Evolutionary conservation across 371 early-diverging fungal genomes (phyloP), one percentile per base, ranked within the genome.

Genomic region (Actinomortierella wolfii): DNA sequence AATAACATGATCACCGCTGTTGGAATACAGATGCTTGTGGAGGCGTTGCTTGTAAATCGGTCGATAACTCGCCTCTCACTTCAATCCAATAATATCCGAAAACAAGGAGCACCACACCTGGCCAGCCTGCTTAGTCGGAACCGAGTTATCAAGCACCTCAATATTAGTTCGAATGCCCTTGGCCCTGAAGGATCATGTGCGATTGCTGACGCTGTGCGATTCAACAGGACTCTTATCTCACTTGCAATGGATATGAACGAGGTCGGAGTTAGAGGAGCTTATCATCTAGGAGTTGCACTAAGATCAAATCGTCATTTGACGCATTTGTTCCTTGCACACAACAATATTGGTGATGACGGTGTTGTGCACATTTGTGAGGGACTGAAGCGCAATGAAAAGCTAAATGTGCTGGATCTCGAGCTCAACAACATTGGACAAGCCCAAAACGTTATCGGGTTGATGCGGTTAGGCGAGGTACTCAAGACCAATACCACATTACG

Each of bases 191-290:
- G 77, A 2, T 48, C 67, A 18, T 25, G 28, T 2, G 26, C 25
- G 23, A 66, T 77, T 52, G 64, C 77, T n/a, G 75, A 77, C 42
- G 69, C 77, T 2, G 64, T 77, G 49, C 50, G 69, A 46, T 59
- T 60, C 53, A 77, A 77, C 23, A 44, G 67, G 51, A 64, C 66
- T 6, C 54, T 77, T 17, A 46, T 24, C 18, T 74, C 75, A 2
- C 65, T 77, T 21, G 75, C 76, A 42, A 50, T 77, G 21, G 77
- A 77, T 47, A 65, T 68, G 68, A 77, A 77, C 57, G 75, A 77
- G 51, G 64, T 77, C 56, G 56, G 67, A 1, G 13, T 56, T 5
- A 61, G 58, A 23, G 78, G 78, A 26, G 68, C 74, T 1, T 20
- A 54, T 1, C 59, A 54, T 8, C 42, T 78, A 2, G 61, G 66